Base-by-base conservation (phyloP, 2,329 filamentous ascomycete species). In the Aspergillaceae sp. region DNA sequence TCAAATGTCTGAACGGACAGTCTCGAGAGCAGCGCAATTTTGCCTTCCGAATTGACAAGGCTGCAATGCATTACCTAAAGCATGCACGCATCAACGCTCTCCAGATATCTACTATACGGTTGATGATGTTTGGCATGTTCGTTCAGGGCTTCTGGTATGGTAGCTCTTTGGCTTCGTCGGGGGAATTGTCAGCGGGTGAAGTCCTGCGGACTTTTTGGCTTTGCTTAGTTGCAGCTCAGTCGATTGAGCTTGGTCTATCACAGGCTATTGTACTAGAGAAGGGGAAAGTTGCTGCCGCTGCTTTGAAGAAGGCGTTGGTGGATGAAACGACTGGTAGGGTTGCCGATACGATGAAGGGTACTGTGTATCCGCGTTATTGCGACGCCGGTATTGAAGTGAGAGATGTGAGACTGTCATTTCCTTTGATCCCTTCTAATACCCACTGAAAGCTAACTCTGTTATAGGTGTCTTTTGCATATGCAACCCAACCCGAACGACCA, bases 121-220 rank as follows among this genome's bases (percentile, higher is more conserved):
- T 94, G 54, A 82, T 89, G 70, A 82, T 84, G 29, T 77, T 88
- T 3, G 75, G 74, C 1, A 82, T 96, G 62, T 96, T 97, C 54
- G 83, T 94, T 0, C 78, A 89, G 47, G 90, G 89, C 0, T 96
- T 97, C 59, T 95, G 87, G 80, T 94, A 90, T 56, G 90, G 89
- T 0, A 78, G 84, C 29, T 71, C 78, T 1, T 74, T 95, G 1
- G 81, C 92, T 7, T 71, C 74, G 7, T 66, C 76, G 1, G 80
- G 80, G 1, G 63, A 74, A 1, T 68, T 79, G 8, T 74, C 71
- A 7, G 70, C 87, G 0, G 86, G 83, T 0, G 73, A 83, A 46
- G 79, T 94, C 3, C 65, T 96, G 40, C 92, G 87, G 0, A 86
- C 88, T 0, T 96, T 97, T 54, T 94, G 92, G 71, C 80, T 86